These are phyloP conservation scores for Colletotrichum salicis DNA, from an alignment of 2,329 filamentous ascomycete genomes.

Conservation along the genomic window DNA sequence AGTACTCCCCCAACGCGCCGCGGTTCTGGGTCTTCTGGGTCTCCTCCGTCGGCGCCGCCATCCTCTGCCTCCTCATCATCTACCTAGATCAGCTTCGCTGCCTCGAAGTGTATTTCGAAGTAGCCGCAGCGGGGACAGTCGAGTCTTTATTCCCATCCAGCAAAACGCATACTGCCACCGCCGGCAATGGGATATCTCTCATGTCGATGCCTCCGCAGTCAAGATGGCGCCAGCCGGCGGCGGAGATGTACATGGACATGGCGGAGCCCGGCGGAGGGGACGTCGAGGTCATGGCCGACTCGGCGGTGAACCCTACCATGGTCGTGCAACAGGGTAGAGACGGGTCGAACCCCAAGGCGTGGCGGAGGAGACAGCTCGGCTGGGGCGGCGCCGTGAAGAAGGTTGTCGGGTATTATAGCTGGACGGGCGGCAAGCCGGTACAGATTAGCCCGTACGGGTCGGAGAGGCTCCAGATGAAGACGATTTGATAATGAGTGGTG, in stretches of 20 bases:
- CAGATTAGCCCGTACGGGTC: conserved; percentile 23
- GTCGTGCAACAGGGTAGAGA: conserved; percentile 45
- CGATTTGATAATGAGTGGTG: background rate
- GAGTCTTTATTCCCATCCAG: conserved; percentile 28
- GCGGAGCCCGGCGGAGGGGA: conserved; percentile 28
- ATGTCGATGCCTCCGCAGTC: conserved; percentile 43
- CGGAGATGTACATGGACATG: conserved; percentile 36
- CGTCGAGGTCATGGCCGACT: conserved; percentile 35
- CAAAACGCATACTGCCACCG: background rate
- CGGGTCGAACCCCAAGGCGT: conserved; percentile 47
- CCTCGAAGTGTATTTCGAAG: conserved; percentile 59
- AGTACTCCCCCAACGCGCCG: conserved; percentile 53
- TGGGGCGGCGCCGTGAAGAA: conserved; percentile 59
- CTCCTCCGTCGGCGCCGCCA: conserved; percentile 49
- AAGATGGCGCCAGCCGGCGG: conserved; percentile 14
- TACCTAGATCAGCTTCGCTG: conserved; percentile 60
- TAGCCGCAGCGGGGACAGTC: conserved; percentile 43
- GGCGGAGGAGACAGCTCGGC: conserved; percentile 56
- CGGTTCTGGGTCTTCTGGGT: conserved; percentile 63
- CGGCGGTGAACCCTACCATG: conserved; percentile 38
- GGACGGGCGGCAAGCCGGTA: conserved; percentile 29
- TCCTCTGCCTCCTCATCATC: conserved; percentile 54
- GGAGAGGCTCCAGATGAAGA: conserved; percentile 31
- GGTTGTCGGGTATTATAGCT: conserved; percentile 49
- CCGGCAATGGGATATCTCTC: background rate